Evolutionary conservation across 495 filamentous ascomycete genomes (phyloP), one percentile per base, ranked within the genome.

Genomic region (Tuber magnatum): DNA sequence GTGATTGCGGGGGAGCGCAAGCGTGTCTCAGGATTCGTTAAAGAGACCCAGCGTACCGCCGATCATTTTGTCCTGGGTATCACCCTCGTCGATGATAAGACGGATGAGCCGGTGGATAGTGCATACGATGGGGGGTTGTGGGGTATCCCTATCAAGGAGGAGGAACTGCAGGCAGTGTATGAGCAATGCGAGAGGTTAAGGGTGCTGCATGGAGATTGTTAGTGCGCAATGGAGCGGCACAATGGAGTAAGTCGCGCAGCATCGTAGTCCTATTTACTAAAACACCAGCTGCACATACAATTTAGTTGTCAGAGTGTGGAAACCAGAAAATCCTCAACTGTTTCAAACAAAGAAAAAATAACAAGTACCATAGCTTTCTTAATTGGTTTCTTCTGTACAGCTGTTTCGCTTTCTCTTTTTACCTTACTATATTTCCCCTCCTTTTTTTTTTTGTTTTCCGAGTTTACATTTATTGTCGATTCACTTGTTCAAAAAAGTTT

Each of bases 91-190:
- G 69, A 79, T 32, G 75, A 70, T 16, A 77, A 72, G 48, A 79
- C 69, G 1, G 76, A 73, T 75, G 68, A 46, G 51, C 72, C 68
- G 65, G 70, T 79, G 9, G 76, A 73, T 8, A 72, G 70, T 0
- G 76, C 77, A 41, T 41, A 73, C 6, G 77, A 79, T 75, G 77
- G 77, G 24, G 77, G 77, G 14, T 28, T 79, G 35, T 79, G 77
- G 77, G 70, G 70, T n/a, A 68, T 79, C 6, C 77, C 77, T 8
- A 48, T 79, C 32, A 76, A 73, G 20, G 71, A 61, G 14, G 41
- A 65, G 51, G 77, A 79, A 56, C 68, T 39, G 22, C 72, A 48
- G 32, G 38, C 44, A n/a, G 35, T 79, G 28, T 61, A 72, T 48
- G 46, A 69, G 43, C 51, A 43, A 14, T 74, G 73, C 38, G 41